phyloP scores from a whole-genome alignment of 306 rosid species.

The Ammopiptanthus mongolicus region DNA sequence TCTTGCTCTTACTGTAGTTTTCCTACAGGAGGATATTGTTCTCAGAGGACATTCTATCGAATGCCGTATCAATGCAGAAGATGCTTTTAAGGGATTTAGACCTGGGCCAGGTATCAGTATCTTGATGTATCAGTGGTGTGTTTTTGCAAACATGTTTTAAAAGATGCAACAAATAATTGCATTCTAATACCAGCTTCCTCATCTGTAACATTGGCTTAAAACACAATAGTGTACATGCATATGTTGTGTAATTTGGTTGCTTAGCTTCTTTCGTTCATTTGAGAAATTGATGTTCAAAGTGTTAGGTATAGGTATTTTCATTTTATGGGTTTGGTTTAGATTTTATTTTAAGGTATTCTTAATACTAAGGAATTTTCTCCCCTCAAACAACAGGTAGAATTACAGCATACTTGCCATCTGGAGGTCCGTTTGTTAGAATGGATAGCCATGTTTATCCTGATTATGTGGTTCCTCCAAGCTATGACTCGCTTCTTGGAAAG shows the following conservation, averaged over 20 bases:
- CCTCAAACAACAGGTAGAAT: constrained; percentile 74
- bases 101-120: constrained; percentile 97
- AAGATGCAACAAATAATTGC: background rate
- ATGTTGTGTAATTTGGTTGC: background rate
- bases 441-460: constrained; percentile 96
- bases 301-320: background rate
- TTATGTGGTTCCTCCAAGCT: constrained; percentile 98
- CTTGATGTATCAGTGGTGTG: constrained; percentile 10
- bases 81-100: constrained; percentile 92
- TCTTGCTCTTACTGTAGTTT: constrained; percentile 21
- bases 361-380: constrained; percentile 1
- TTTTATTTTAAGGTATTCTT: background rate
- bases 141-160: constrained; percentile 3
- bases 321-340: background rate
- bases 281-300: background rate
- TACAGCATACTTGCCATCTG: constrained; percentile 91
- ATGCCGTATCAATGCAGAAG: constrained; percentile 98
- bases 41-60: constrained; percentile 97
- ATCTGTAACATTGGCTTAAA: background rate
- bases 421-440: constrained; percentile 99
- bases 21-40: constrained; percentile 80
- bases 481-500: constrained; percentile 98
- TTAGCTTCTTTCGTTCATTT: constrained; percentile 1
- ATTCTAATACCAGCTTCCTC: constrained; percentile 7
- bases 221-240: background rate